phyloP scores from a whole-genome alignment of 441 rosid genomes.

The Geranium incanum region DNA sequence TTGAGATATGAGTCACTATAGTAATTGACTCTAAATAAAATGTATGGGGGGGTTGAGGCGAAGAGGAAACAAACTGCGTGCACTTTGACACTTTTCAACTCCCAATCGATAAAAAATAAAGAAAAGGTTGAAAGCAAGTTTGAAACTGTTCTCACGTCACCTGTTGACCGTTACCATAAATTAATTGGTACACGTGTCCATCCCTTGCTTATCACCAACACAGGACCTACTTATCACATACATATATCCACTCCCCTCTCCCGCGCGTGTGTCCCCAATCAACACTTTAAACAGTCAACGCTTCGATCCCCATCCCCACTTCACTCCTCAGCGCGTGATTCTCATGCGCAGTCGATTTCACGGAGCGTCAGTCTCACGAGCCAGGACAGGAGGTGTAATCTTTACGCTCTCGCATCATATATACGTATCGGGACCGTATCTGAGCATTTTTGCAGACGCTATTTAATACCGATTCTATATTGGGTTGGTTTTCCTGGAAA shows the following conservation, averaged over 20 bases:
- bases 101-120: not conserved
- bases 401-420: not conserved
- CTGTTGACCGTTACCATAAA: slow-evolving; percentile 26
- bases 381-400: not conserved
- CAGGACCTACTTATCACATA: not conserved
- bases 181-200: slow-evolving; percentile 32
- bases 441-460: not conserved
- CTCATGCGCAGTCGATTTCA: not conserved
- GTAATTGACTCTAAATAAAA: too few species aligned
- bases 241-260: not conserved
- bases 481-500: not conserved
- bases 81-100: not conserved
- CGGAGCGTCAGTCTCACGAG: not conserved
- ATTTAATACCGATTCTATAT: slow-evolving; percentile 1
- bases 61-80: not conserved
- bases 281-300: not conserved
- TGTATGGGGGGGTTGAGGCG: too few species aligned
- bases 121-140: not conserved
- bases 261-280: not conserved
- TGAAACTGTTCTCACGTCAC: slow-evolving; percentile 26
- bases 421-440: not conserved
- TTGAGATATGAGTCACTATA: too few species aligned
- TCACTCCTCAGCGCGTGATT: not conserved
- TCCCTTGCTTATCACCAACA: slow-evolving; percentile 8
- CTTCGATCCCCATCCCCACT: not conserved